These are phyloP conservation scores for Tephrocybe sp. DNA, from an alignment of 768 basidiomycete species.

Conservation along the genomic window DNA sequence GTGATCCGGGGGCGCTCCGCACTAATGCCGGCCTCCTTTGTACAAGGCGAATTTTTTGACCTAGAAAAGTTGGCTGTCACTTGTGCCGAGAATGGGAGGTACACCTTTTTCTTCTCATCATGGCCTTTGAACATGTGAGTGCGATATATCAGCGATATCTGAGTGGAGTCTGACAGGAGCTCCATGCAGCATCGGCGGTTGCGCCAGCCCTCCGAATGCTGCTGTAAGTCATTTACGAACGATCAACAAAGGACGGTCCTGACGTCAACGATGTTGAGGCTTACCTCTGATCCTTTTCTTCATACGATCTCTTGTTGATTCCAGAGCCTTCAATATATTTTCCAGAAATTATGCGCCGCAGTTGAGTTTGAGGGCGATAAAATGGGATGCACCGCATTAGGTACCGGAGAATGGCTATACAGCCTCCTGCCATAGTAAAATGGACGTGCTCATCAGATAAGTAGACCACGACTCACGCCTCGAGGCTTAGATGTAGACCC, in stretches of 20 bases:
- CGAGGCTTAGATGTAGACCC: slow-evolving; percentile 4
- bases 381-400: background rate
- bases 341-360: too few relatives aligned
- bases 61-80: slow-evolving; percentile 58
- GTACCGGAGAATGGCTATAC: background rate
- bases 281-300: slow-evolving; percentile 26
- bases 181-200: slow-evolving; percentile 55
- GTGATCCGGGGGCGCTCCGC: slow-evolving; percentile 1
- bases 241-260: background rate
- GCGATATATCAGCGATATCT: background rate
- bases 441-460: background rate
- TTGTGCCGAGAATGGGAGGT: slow-evolving; percentile 58
- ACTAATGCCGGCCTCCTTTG: background rate
- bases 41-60: slow-evolving; percentile 71
- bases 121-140: slow-evolving; percentile 74
- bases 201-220: slow-evolving; percentile 71
- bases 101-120: slow-evolving; percentile 76
- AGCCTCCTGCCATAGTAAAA: background rate
- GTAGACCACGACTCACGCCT: slow-evolving; percentile 8
- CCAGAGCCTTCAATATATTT: too few relatives aligned
- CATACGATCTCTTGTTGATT: too few relatives aligned
- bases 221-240: slow-evolving; percentile 43
- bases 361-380: background rate
- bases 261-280: slow-evolving; percentile 19
- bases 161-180: background rate